Percentiles rank a stretch among this genome's conserved stretches.
These are phyloP conservation scores for Dactylonectria macrodidyma DNA, from an alignment of 2,329 filamentous ascomycete genomes.

Conservation along the genomic window DNA sequence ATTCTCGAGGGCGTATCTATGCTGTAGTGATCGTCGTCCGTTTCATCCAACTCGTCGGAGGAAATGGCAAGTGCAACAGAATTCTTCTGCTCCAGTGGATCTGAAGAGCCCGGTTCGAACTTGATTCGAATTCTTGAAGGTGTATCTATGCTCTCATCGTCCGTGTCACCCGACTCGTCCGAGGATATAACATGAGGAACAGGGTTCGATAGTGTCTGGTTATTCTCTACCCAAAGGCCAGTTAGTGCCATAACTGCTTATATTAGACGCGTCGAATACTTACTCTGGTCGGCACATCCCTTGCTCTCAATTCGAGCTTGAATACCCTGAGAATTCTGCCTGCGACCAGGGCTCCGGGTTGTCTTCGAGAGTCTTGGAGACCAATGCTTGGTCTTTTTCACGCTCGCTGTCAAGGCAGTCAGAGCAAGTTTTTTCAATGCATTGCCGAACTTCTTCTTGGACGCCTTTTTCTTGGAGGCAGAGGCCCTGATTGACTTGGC, in stretches of 20 bases:
- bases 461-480: conserved; percentile 16
- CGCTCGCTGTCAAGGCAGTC: background rate
- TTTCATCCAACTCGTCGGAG: background rate
- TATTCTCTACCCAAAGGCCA: conserved; percentile 21
- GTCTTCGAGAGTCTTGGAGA: background rate
- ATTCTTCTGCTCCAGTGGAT: background rate
- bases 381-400: background rate
- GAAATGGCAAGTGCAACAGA: background rate
- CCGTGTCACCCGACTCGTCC: background rate
- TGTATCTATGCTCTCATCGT: conserved; percentile 3
- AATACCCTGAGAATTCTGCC: background rate
- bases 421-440: background rate
- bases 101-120: too few species aligned
- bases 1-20: conserved; percentile 7
- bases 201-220: conserved; percentile 18
- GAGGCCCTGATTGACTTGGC: conserved; percentile 30
- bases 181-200: background rate
- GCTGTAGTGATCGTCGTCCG: background rate
- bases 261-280: background rate
- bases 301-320: background rate
- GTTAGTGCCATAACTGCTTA: conserved; percentile 27
- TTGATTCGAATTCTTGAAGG: background rate
- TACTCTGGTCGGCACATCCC: conserved; percentile 39
- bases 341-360: background rate
- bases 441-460: background rate